Evolutionary conservation across 176 grass and related monocot genomes (phyloP).

Genomic region (Pontederia paniculata): DNA sequence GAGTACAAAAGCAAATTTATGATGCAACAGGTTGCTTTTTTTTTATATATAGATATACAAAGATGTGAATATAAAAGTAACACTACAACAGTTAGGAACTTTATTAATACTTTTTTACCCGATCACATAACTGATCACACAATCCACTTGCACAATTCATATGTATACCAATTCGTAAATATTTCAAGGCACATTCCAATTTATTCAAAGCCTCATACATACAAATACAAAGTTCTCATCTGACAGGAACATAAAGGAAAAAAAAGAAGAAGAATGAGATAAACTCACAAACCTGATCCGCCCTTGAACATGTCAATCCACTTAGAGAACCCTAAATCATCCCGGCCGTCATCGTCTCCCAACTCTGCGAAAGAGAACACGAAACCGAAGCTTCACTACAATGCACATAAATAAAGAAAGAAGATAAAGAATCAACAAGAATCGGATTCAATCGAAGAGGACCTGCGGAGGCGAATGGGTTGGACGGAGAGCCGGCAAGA

Average conservation of each 20-base stretch:
- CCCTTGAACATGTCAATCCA: constrained; percentile 52
- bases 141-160: no score
- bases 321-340: constrained; percentile 69
- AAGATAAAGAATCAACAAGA: not conserved
- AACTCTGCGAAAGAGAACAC: constrained; percentile 19
- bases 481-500: constrained; percentile 60
- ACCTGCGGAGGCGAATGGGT: constrained; percentile 64
- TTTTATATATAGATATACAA: no score
- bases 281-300: constrained; percentile 44
- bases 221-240: not conserved
- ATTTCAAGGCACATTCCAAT: no score
- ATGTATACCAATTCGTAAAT: no score
- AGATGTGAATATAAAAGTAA: no score
- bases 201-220: no score
- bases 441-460: not conserved
- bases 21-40: no score
- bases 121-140: no score
- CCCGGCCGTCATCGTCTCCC: constrained; percentile 36
- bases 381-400: not conserved
- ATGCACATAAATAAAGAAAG: not conserved
- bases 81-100: no score
- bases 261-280: not conserved
- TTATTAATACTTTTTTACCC: no score
- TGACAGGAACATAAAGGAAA: not conserved
- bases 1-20: no score